Evolutionary conservation across 1,139 yeast species (phyloP).

Genomic region (Kodamaea sp.): DNA sequence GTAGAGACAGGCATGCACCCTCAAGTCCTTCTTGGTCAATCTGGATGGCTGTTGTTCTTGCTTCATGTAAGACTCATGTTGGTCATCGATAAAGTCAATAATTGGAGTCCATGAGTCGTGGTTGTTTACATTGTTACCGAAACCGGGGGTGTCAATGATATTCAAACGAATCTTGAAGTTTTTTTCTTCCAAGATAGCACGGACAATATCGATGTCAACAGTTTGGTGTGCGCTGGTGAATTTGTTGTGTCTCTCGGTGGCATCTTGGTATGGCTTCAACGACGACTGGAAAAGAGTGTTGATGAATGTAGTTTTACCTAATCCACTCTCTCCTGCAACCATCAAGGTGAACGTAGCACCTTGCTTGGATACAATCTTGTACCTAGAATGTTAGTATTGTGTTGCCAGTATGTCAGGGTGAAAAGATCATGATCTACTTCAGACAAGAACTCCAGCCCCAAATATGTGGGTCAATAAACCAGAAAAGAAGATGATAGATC

Average conservation of each 20-base stretch:
- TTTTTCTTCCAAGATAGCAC: slow-evolving; percentile 92
- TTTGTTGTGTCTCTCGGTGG: slow-evolving; percentile 64
- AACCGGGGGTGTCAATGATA: slow-evolving; percentile 95
- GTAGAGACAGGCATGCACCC: slow-evolving; percentile 95
- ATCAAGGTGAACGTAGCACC: slow-evolving; percentile 91
- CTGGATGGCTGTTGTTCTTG: slow-evolving; percentile 96
- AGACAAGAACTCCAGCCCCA: too few relatives aligned
- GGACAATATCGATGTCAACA: slow-evolving; percentile 84
- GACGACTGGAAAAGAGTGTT: slow-evolving; percentile 85
- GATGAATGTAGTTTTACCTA: slow-evolving; percentile 91
- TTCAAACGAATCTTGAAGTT: slow-evolving; percentile 84
- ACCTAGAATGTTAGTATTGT: slow-evolving; percentile 42
- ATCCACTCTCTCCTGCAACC: slow-evolving; percentile 96
- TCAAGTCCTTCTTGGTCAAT: slow-evolving; percentile 66
- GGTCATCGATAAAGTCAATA: slow-evolving; percentile 93
- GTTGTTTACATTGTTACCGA: slow-evolving; percentile 95
- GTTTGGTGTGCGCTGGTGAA: slow-evolving; percentile 73
- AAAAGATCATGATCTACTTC: too few relatives aligned
- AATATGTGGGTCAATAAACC: too few relatives aligned
- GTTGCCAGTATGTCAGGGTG: background rate
- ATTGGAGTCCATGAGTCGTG: slow-evolving; percentile 92
- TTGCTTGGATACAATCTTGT: slow-evolving; percentile 82
- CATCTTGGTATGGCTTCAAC: slow-evolving; percentile 64
- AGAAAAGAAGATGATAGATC: too few relatives aligned
- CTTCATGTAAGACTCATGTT: slow-evolving; percentile 90